These are phyloP conservation scores for Fraxinus greggii DNA, from an alignment of 305 asterid genomes.

Conservation along the genomic window DNA sequence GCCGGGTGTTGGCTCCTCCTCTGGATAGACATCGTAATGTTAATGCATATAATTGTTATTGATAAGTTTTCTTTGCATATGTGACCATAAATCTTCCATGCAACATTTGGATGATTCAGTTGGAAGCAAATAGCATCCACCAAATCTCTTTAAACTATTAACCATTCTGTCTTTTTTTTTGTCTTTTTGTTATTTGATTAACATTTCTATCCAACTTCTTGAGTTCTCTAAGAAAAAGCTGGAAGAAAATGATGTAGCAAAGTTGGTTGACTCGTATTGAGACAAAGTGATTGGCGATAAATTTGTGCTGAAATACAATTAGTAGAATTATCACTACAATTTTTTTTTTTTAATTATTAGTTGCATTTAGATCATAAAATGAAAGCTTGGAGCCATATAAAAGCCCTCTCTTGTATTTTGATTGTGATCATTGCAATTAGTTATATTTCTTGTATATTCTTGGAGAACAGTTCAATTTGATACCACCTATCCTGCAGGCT, in stretches of 20 bases:
- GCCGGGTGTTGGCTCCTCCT: too few species aligned
- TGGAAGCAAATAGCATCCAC: background rate
- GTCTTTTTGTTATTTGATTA: background rate
- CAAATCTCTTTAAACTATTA: background rate
- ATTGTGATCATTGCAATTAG: background rate
- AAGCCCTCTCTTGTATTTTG: background rate
- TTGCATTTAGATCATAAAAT: background rate
- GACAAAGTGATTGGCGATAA: background rate
- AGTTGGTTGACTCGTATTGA: background rate
- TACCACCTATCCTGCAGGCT: conserved; percentile 46
- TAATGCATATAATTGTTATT: background rate
- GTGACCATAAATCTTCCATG: background rate
- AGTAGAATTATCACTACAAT: background rate
- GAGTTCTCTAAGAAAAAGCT: background rate
- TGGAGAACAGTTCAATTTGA: conserved; percentile 7
- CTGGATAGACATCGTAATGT: background rate
- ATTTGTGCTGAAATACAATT: background rate
- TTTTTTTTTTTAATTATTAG: background rate
- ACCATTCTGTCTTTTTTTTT: background rate
- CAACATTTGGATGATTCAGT: background rate
- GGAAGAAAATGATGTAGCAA: background rate
- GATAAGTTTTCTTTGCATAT: background rate
- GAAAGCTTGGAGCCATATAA: background rate
- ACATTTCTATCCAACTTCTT: background rate
- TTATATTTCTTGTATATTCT: background rate